Conservation (phyloP, 2,329 filamentous ascomycete genomes). For the Aureobasidium sp. region DNA sequence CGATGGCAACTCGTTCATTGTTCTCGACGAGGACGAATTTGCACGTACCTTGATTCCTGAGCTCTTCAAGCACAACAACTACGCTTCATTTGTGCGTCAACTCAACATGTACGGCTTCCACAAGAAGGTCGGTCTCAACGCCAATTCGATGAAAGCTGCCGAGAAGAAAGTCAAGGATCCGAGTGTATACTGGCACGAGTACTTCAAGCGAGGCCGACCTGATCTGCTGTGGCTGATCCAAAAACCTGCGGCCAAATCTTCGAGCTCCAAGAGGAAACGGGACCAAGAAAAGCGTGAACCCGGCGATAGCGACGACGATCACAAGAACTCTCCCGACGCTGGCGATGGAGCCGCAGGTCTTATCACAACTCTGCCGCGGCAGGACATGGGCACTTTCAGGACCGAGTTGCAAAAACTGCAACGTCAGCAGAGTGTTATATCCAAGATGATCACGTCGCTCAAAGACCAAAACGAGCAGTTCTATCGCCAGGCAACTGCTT, state of each 20-base stretch:
- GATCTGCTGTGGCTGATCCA: slow-evolving; percentile 94
- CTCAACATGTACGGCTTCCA: slow-evolving; percentile 54
- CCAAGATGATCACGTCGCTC: slow-evolving; percentile 70
- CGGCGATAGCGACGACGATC: slow-evolving; percentile 63
- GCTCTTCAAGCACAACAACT: slow-evolving; percentile 74
- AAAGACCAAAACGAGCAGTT: slow-evolving; percentile 82
- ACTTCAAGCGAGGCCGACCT: slow-evolving; percentile 86
- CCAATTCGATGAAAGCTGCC: slow-evolving; percentile 96
- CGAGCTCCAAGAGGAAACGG: slow-evolving; percentile 41
- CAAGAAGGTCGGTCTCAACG: slow-evolving; percentile 63
- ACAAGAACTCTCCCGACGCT: slow-evolving; percentile 34
- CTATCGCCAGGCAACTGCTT: slow-evolving; percentile 79
- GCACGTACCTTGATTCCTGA: slow-evolving; percentile 67
- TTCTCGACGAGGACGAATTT: slow-evolving; percentile 90
- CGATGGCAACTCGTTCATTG: slow-evolving; percentile 92
- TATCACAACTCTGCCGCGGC: slow-evolving; percentile 50
- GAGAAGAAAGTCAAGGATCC: slow-evolving; percentile 90
- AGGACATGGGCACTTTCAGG: slow-evolving; percentile 71
- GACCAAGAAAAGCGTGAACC: slow-evolving; percentile 58
- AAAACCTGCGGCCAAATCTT: slow-evolving; percentile 71
- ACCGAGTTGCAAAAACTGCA: slow-evolving; percentile 76
- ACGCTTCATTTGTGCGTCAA: slow-evolving; percentile 69
- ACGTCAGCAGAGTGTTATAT: slow-evolving; percentile 80
- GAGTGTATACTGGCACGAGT: slow-evolving; percentile 96
- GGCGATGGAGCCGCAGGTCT: slow-evolving; percentile 36